Conservation (phyloP, 2,329 filamentous ascomycete genomes). For the Pseudohalonectria lignicola region DNA sequence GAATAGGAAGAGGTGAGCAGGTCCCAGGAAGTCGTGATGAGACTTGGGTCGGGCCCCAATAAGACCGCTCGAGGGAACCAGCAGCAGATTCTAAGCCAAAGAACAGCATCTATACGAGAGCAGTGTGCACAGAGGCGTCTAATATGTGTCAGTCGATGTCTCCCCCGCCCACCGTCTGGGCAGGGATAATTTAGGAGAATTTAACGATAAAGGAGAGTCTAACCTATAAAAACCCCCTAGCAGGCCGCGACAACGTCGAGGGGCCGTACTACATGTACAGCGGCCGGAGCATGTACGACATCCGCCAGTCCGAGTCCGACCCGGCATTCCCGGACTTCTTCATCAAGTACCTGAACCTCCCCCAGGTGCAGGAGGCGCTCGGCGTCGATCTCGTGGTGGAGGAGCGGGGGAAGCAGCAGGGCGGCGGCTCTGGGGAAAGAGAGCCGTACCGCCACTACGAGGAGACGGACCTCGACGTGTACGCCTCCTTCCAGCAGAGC, state of each 20-base stretch:
- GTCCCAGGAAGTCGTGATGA: not conserved
- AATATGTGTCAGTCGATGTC: slow-evolving; percentile 32
- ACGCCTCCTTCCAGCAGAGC: slow-evolving; percentile 10
- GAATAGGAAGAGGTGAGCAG: slow-evolving; percentile 1
- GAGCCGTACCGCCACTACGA: slow-evolving; percentile 35
- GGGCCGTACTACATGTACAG: slow-evolving; percentile 27
- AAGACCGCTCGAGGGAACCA: no score
- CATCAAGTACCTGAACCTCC: slow-evolving; percentile 44
- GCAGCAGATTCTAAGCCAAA: no score
- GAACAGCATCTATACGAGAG: no score
- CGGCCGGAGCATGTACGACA: slow-evolving; percentile 41
- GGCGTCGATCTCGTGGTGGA: slow-evolving; percentile 25
- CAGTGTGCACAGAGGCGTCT: slow-evolving; percentile 37
- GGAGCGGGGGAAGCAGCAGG: no score
- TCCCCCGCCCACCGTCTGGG: no score
- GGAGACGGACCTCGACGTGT: slow-evolving; percentile 22
- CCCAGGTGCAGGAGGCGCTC: slow-evolving; percentile 38
- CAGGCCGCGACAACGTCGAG: slow-evolving; percentile 41
- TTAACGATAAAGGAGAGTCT: no score
- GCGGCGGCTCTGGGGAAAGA: no score
- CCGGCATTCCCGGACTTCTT: slow-evolving; percentile 47
- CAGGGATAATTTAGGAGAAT: no score
- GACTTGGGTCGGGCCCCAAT: no score
- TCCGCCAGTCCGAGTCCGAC: slow-evolving; percentile 35
- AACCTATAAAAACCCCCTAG: no score